phyloP scores from a whole-genome alignment of 306 rosid species.

The Acacia crassicarpa region DNA sequence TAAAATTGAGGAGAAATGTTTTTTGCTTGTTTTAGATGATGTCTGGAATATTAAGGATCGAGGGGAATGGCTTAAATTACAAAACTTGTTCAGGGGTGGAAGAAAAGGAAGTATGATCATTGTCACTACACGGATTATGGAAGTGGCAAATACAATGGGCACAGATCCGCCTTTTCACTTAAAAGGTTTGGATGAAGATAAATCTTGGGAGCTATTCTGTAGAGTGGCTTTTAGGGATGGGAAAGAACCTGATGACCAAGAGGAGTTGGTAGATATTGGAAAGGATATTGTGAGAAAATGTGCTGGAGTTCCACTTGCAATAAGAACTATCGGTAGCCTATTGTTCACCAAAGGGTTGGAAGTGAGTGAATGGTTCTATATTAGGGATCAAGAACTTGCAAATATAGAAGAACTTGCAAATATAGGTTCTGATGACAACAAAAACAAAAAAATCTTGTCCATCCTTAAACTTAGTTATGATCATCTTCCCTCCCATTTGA shows the following conservation, averaged over 20 bases:
- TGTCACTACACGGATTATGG: background rate
- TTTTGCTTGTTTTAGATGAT: slow-evolving; percentile 26
- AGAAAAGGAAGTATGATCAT: slow-evolving; percentile 13
- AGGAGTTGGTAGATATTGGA: background rate
- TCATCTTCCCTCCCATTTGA: slow-evolving; percentile 19
- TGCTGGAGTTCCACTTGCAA: slow-evolving; percentile 23
- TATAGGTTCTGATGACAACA: background rate
- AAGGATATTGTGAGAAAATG: slow-evolving; percentile 18
- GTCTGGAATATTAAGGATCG: background rate
- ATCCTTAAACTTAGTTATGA: background rate
- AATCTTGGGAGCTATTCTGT: background rate
- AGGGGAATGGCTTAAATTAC: background rate
- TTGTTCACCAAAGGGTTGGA: background rate
- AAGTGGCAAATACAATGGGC: background rate
- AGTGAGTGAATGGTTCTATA: background rate
- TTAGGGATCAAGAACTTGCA: slow-evolving; percentile 7
- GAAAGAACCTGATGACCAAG: background rate
- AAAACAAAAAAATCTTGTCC: background rate
- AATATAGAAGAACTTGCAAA: background rate
- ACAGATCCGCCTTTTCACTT: fast-evolving
- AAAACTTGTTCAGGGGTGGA: background rate
- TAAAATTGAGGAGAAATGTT: background rate
- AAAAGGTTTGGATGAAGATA: background rate
- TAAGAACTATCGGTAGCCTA: slow-evolving; percentile 34
- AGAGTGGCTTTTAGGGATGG: background rate